Percentiles rank a stretch among this genome's conserved stretches.
phyloP scores from a whole-genome alignment of 345 rosid genomes.

The Schrenkiella parvula region DNA sequence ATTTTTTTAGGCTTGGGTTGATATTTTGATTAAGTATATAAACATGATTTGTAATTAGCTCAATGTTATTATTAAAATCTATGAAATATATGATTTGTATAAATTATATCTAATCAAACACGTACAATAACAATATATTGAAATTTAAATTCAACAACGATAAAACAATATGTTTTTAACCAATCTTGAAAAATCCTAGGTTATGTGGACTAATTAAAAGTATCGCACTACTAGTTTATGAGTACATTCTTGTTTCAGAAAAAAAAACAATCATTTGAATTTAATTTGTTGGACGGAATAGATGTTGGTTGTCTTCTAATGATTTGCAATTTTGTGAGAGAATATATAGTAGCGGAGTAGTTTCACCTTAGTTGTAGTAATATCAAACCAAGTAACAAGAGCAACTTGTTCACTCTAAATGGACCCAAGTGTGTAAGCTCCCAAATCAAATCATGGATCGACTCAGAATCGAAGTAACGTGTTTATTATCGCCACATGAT shows the following conservation, averaged over 20 bases:
- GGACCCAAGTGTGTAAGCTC: constrained; percentile 13
- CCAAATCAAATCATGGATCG: not conserved
- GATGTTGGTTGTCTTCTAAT: not conserved
- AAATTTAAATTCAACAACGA: not conserved
- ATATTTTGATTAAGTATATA: not conserved
- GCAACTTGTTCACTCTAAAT: constrained; percentile 16
- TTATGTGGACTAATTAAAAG: not conserved
- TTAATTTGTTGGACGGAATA: not conserved
- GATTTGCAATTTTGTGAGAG: constrained; percentile 7
- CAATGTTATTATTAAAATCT: not conserved
- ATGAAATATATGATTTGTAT: not conserved
- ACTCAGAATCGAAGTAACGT: constrained; percentile 16
- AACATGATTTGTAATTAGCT: not conserved
- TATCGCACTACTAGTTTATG: not conserved
- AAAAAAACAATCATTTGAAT: not conserved
- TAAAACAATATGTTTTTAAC: not conserved
- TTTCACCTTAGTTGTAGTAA: constrained; percentile 1
- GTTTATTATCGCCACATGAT: constrained; percentile 8
- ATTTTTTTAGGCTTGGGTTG: not conserved
- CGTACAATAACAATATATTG: not conserved
- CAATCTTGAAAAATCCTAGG: not conserved
- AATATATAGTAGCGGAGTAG: not conserved
- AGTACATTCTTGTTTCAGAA: not conserved
- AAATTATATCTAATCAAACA: not conserved
- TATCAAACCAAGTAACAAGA: constrained; percentile 10